Evolutionary conservation across 108 stramenopile species (phyloP).

Genomic region (Nitzschia inconspicua): DNA sequence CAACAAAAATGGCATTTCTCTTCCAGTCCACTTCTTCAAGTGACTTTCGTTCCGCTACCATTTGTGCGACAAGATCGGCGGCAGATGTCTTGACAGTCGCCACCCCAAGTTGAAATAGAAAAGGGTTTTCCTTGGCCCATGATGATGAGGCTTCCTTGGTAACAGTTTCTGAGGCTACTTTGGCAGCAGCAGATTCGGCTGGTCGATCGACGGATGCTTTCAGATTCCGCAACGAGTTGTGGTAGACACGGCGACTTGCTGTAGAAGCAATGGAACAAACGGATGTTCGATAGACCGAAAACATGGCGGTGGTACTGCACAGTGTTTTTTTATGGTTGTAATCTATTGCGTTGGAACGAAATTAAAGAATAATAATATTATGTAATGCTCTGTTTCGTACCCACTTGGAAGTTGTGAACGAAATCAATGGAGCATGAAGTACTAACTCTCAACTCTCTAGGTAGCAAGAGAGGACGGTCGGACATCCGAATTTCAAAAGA

Average conservation of each 20-base stretch:
- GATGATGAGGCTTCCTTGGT: conserved; percentile 13
- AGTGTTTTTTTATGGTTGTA: too few relatives aligned
- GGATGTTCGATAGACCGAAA: conserved; percentile 17
- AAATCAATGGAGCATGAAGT: too few relatives aligned
- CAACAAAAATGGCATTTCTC: conserved; percentile 76
- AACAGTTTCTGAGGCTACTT: background rate
- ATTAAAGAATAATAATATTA: too few relatives aligned
- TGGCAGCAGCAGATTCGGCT: background rate
- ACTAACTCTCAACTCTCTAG: too few relatives aligned
- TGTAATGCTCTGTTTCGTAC: too few relatives aligned
- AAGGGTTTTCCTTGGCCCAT: conserved; percentile 70
- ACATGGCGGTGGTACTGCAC: too few relatives aligned
- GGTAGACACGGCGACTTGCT: conserved; percentile 24
- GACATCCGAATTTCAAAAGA: too few relatives aligned
- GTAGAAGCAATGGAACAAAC: conserved; percentile 14
- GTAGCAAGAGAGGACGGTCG: too few relatives aligned
- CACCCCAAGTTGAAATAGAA: conserved; percentile 73
- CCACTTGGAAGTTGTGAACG: too few relatives aligned
- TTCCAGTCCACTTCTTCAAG: conserved; percentile 77
- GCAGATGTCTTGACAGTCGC: conserved; percentile 81
- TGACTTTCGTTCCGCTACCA: conserved; percentile 71
- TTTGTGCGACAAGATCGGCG: conserved; percentile 80
- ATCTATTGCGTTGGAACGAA: too few relatives aligned
- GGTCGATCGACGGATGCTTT: conserved; percentile 16
- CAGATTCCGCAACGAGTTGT: conserved; percentile 16